Percentiles rank a stretch among this genome's conserved stretches.
Evolutionary conservation across 2,329 filamentous ascomycete species (phyloP).

Genomic region (Aspergillus novofumigatus): DNA sequence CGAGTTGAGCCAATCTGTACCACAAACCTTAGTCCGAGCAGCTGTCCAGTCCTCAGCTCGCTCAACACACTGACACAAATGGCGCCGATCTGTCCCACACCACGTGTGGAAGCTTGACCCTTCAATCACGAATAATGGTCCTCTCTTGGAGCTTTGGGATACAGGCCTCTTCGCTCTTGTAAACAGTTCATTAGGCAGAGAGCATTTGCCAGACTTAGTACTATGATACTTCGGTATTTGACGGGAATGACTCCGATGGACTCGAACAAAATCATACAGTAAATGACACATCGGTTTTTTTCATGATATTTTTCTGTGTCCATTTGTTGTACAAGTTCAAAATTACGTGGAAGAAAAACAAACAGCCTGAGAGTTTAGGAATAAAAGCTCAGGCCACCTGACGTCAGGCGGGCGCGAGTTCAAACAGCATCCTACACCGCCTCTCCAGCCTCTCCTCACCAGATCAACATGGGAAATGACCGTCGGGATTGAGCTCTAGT

Average conservation of each 20-base stretch:
- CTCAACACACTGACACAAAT: conserved; percentile 7
- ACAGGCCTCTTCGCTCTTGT: background rate
- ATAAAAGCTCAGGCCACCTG: conserved; percentile 13
- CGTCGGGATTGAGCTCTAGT: background rate
- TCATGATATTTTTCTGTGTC: background rate
- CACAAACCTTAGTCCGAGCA: background rate
- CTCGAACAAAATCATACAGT: background rate
- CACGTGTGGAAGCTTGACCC: conserved; percentile 30
- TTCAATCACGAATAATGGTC: conserved; percentile 3
- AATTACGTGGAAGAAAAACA: background rate
- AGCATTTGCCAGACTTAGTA: background rate
- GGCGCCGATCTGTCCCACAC: conserved; percentile 22
- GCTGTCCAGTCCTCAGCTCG: background rate
- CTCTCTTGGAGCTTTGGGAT: background rate
- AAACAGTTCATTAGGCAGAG: background rate
- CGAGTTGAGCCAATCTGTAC: background rate
- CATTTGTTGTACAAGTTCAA: background rate
- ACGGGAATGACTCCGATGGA: background rate
- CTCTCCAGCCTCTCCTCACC: conserved; percentile 4
- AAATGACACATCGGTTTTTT: background rate
- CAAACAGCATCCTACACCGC: conserved; percentile 13
- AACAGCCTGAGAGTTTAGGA: background rate
- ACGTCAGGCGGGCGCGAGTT: conserved; percentile 13
- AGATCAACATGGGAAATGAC: background rate
- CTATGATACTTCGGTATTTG: background rate